Evolutionary conservation across 768 basidiomycete species (phyloP).

Genomic region (Collybia mongolica): DNA sequence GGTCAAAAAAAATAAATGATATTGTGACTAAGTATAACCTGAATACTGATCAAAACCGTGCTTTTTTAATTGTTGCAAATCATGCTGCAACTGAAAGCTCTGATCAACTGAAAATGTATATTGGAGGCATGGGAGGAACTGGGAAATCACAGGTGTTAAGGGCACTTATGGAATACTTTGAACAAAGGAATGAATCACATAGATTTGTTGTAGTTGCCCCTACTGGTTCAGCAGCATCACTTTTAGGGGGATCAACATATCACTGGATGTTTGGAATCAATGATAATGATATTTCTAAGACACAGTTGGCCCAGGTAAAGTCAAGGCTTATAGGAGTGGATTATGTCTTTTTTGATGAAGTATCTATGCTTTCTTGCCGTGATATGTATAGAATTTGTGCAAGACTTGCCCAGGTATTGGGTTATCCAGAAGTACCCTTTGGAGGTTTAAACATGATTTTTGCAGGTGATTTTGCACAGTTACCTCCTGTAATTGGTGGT

Average conservation of each 20-base stretch:
- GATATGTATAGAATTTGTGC: constrained; percentile 28
- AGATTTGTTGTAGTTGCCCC: constrained; percentile 22
- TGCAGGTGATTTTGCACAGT: constrained; percentile 1
- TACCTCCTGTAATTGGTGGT: constrained; percentile 1
- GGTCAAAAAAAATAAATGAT: neutral
- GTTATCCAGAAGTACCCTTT: constrained; percentile 20
- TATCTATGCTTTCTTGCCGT: constrained; percentile 38
- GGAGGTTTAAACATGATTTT: constrained; percentile 28
- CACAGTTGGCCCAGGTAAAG: constrained; percentile 11
- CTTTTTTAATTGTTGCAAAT: constrained; percentile 15
- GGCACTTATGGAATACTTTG: constrained; percentile 24
- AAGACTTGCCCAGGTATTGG: constrained; percentile 17
- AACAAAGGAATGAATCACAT: constrained; percentile 20
- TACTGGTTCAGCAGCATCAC: constrained; percentile 22
- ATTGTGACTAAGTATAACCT: neutral
- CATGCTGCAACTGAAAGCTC: constrained; percentile 3
- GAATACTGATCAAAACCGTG: constrained; percentile 9
- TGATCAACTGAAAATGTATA: constrained; percentile 11
- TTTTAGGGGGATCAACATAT: constrained; percentile 25
- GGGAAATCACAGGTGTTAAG: constrained; percentile 16
- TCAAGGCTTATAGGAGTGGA: constrained; percentile 16
- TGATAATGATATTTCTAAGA: constrained; percentile 5
- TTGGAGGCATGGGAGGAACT: constrained; percentile 16
- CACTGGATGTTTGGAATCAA: constrained; percentile 12
- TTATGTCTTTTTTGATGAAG: constrained; percentile 39